These are phyloP conservation scores for Ichthyophonus hoferi DNA, from an alignment of 208 protist genomes.

Conservation along the genomic window DNA sequence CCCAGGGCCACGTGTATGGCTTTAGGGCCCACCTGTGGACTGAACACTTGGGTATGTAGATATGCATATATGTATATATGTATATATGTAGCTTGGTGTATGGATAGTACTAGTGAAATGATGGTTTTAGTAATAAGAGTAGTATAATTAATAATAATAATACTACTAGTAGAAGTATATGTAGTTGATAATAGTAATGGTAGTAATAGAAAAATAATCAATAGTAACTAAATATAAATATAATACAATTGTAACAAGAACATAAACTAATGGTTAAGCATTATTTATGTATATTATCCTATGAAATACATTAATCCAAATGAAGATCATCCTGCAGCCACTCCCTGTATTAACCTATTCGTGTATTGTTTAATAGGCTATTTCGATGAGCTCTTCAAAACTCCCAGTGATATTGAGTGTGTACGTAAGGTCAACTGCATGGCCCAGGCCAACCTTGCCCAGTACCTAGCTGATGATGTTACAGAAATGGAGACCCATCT, in stretches of 20 bases:
- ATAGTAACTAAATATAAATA: too few relatives aligned
- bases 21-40: slow-evolving; percentile 14
- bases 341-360: neutral
- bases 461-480: slow-evolving; percentile 10
- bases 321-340: neutral
- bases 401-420: neutral
- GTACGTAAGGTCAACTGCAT: neutral
- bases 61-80: slow-evolving; percentile 5
- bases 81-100: too few relatives aligned
- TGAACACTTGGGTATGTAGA: slow-evolving; percentile 30
- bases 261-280: too few relatives aligned
- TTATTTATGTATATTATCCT: too few relatives aligned
- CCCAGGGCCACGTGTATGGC: slow-evolving; percentile 10
- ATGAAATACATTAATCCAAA: neutral
- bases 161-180: too few relatives aligned
- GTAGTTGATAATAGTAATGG: too few relatives aligned
- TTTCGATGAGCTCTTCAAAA: neutral
- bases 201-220: too few relatives aligned
- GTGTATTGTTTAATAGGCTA: neutral
- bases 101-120: too few relatives aligned
- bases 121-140: too few relatives aligned
- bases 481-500: slow-evolving; percentile 18
- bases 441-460: neutral
- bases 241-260: too few relatives aligned
- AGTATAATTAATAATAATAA: too few relatives aligned